Percentiles rank a stretch among this genome's conserved stretches.
Conservation (phyloP, 202 grass and related monocot species). For the Hordeum pubiflorum region DNA sequence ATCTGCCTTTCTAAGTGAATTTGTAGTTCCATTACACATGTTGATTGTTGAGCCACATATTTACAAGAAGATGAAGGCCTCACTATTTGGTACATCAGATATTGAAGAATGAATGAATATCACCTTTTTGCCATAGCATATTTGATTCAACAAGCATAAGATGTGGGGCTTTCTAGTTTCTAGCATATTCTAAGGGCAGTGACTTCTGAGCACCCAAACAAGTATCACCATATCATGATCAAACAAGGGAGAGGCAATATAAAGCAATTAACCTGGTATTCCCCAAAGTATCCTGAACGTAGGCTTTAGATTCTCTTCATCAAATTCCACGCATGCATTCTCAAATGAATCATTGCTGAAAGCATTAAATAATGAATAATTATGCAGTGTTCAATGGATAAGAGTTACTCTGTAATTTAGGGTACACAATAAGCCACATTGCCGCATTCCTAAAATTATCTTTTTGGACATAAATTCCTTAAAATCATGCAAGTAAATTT, state of each 20-base stretch:
- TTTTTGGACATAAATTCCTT: not conserved
- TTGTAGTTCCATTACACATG: too few relatives aligned
- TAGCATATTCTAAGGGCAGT: not conserved
- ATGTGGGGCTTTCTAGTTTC: not conserved
- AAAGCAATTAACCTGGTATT: constrained; percentile 53
- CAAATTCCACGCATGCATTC: constrained; percentile 80
- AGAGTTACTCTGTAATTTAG: constrained; percentile 10
- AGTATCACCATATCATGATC: not conserved
- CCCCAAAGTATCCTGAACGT: constrained; percentile 83
- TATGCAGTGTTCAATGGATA: constrained; percentile 3
- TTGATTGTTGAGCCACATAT: too few relatives aligned
- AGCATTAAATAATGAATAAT: constrained; percentile 17
- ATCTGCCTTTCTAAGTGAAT: too few relatives aligned
- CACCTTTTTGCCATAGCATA: not conserved
- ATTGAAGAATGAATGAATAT: not conserved
- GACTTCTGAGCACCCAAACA: not conserved
- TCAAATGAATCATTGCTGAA: constrained; percentile 68
- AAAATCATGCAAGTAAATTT: not conserved
- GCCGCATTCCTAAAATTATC: not conserved
- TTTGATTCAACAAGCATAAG: not conserved
- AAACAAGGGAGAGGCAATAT: not conserved
- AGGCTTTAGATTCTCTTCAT: constrained; percentile 71
- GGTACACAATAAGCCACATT: not conserved
- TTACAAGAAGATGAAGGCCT: not conserved
- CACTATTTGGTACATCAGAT: not conserved